Percentiles rank a stretch among this genome's conserved stretches.
phyloP scores from a whole-genome alignment of 2,329 filamentous ascomycete species.

The Aspergillus oerlinghausenensis region DNA sequence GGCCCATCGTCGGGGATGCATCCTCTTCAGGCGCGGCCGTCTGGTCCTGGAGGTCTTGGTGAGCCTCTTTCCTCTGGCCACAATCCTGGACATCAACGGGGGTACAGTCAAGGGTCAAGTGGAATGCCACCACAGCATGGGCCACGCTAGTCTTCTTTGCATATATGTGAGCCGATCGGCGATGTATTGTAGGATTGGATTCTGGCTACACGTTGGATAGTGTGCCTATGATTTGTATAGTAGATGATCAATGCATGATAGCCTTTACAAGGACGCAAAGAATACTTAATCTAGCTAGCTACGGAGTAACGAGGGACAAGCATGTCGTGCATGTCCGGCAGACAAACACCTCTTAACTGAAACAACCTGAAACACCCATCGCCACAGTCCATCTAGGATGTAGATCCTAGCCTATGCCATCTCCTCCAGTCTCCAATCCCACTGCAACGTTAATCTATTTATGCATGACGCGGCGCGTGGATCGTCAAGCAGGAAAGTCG shows the following conservation, averaged over 20 bases:
- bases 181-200: not conserved
- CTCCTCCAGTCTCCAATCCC: not conserved
- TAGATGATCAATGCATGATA: conserved; percentile 15
- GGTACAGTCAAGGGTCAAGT: conserved; percentile 35
- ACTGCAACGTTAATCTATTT: not conserved
- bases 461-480: too few species aligned
- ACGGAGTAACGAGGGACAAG: too few species aligned
- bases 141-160: conserved; percentile 19
- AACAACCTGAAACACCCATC: not conserved
- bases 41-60: conserved; percentile 19
- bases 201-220: not conserved
- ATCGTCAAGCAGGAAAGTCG: too few species aligned
- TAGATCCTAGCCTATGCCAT: not conserved
- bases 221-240: conserved; percentile 3
- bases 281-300: too few species aligned
- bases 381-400: not conserved
- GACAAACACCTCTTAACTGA: not conserved
- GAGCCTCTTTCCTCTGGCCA: conserved; percentile 19
- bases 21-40: conserved; percentile 25
- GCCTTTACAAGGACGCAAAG: too few species aligned
- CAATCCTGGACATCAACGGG: conserved; percentile 29
- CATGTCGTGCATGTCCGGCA: not conserved
- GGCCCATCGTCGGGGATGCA: conserved; percentile 20
- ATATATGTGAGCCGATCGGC: not conserved
- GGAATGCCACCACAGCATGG: conserved; percentile 24